phyloP scores from a whole-genome alignment of 2,329 filamentous ascomycete genomes.

The Trichoderma hamatum region DNA sequence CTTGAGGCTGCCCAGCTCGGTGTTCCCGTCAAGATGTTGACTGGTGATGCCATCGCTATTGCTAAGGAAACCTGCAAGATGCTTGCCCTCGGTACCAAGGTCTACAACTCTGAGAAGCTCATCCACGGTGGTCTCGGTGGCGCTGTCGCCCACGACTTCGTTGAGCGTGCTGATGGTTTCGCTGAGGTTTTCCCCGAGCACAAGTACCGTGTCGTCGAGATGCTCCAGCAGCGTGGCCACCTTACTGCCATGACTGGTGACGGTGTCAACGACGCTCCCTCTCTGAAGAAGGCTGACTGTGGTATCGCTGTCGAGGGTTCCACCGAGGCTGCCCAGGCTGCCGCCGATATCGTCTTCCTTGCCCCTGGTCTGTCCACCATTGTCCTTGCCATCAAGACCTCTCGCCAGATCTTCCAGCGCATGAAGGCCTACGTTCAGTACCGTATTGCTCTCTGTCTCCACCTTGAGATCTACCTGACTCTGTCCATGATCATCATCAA shows the following conservation, averaged over 20 bases:
- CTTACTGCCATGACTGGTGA: slow-evolving; percentile 96
- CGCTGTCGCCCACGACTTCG: slow-evolving; percentile 94
- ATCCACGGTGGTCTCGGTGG: slow-evolving; percentile 88
- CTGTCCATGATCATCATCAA: slow-evolving; percentile 91
- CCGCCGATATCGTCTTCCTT: slow-evolving; percentile 92
- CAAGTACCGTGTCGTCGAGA: slow-evolving; percentile 94
- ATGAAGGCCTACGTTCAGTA: slow-evolving; percentile 97
- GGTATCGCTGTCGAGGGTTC: slow-evolving; percentile 94
- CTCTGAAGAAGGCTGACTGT: slow-evolving; percentile 90
- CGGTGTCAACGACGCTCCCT: slow-evolving; percentile 91
- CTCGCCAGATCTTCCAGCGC: slow-evolving; percentile 92
- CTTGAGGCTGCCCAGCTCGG: slow-evolving; percentile 86
- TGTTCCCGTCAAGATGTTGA: slow-evolving; percentile 94
- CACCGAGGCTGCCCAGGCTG: slow-evolving; percentile 86
- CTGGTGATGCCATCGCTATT: slow-evolving; percentile 91
- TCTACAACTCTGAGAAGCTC: slow-evolving; percentile 91
- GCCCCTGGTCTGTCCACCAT: slow-evolving; percentile 88
- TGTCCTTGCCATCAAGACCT: slow-evolving; percentile 90
- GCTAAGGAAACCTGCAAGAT: slow-evolving; percentile 89
- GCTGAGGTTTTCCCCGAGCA: slow-evolving; percentile 94
- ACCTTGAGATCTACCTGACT: slow-evolving; percentile 88
- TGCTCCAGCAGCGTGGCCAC: slow-evolving; percentile 89
- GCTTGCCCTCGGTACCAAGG: slow-evolving; percentile 87
- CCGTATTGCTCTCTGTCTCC: slow-evolving; percentile 88
- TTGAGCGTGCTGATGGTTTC: slow-evolving; percentile 92